Evolutionary conservation across 1,284 basidiomycete genomes (phyloP), one percentile per base, ranked within the genome.

Genomic region (Austropuccinia psidii): DNA sequence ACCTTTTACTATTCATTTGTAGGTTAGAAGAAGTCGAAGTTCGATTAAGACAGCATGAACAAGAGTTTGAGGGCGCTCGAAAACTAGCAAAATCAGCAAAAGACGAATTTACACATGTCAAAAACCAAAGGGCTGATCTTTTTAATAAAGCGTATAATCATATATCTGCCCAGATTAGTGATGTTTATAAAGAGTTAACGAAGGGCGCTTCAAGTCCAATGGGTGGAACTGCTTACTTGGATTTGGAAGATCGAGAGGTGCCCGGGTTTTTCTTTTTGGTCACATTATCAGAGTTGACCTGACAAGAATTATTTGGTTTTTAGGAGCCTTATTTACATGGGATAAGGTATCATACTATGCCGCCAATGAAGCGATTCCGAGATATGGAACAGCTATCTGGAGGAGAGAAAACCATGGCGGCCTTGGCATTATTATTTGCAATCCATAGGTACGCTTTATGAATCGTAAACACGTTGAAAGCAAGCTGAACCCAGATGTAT

Each of bases 311-410:
- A 50, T 37, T 50, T n/a, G n/a, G n/a, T 17, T 7, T 75, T 24
- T 75, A 96, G 90, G 96, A 98, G 84, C 96, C 96, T 0, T 98
- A 98, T 78, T 86, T 87, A 29, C 90, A 89, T 33, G 96, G 95
- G 73, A 91, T 98, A 83, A 96, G 95, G 81, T 98, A 98, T 80
- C 94, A 97, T 80, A 93, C 94, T 0, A 98, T 98, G 91, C 95
- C 95, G 0, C 94, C 94, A 0, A 95, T 98, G 88, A 99, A 99
- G 81, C 90, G 93, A 6, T 98, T 98, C 85, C 87, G 94, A 76
- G 96, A 98, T 81, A 98, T 98, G 90, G 94, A 98, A 75, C 94
- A 98, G 80, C 84, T 98, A 5, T 98, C 93, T 0, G 96, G 95
- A 67, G 96, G 96, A 29, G 96, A 99, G 81, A 98, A 98, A 84